Evolutionary conservation across 2,329 filamentous ascomycete genomes (phyloP).

Genomic region (Polytolypa hystricis): DNA sequence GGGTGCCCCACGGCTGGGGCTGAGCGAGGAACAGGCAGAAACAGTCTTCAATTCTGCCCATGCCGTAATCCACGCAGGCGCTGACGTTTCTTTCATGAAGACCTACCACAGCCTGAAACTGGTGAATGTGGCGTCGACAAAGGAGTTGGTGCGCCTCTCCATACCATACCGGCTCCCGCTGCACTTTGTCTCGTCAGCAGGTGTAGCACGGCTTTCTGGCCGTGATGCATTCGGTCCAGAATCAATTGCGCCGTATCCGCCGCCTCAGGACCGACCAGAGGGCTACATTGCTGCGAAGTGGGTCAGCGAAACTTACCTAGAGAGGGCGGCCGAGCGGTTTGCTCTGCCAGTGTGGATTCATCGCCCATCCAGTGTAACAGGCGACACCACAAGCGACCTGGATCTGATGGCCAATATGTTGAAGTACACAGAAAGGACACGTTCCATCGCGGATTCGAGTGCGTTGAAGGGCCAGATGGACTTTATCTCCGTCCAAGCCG

Average conservation of each 20-base stretch:
- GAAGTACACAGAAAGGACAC: slow-evolving; percentile 5
- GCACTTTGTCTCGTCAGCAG: slow-evolving; percentile 21
- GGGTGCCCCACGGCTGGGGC: slow-evolving; percentile 25
- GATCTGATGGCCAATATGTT: slow-evolving; percentile 8
- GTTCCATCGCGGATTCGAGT: slow-evolving; percentile 1
- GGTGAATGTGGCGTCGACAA: slow-evolving; percentile 18
- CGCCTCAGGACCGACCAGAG: slow-evolving; percentile 17
- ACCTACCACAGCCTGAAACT: slow-evolving; percentile 17
- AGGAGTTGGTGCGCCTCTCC: slow-evolving; percentile 14
- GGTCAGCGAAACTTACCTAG: slow-evolving; percentile 29
- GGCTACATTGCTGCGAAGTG: slow-evolving; percentile 32
- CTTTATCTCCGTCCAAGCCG: slow-evolving; percentile 5
- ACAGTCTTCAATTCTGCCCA: slow-evolving; percentile 24
- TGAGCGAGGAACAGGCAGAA: slow-evolving; percentile 20
- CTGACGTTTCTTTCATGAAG: slow-evolving; percentile 23
- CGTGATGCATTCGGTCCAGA: slow-evolving; percentile 11
- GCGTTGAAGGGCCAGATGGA: slow-evolving; percentile 7
- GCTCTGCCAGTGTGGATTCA: slow-evolving; percentile 6
- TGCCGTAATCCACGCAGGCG: slow-evolving; percentile 45
- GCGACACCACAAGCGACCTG: slow-evolving; percentile 3
- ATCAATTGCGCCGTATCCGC: slow-evolving; percentile 7
- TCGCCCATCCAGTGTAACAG: slow-evolving; percentile 6
- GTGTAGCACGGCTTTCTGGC: slow-evolving; percentile 22
- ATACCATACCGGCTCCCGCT: slow-evolving; percentile 16
- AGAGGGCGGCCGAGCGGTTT: slow-evolving; percentile 10